phyloP scores from a whole-genome alignment of 2,329 filamentous ascomycete genomes.

The Fusarium drepaniforme region DNA sequence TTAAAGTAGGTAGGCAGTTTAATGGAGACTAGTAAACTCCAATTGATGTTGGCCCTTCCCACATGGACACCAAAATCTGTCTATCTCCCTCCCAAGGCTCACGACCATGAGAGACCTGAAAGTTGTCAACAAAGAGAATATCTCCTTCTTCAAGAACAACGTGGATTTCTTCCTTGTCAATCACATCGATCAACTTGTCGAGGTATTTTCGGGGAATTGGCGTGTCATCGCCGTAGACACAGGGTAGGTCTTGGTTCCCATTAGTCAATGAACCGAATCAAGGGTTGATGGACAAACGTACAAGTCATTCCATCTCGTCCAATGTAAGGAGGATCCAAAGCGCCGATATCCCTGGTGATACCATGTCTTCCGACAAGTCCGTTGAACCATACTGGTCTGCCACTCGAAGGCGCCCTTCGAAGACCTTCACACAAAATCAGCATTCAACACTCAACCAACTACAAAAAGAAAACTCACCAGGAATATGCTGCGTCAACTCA shows the following conservation, averaged over 20 bases:
- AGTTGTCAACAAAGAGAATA: slow-evolving; percentile 19
- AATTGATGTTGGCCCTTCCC: slow-evolving; percentile 16
- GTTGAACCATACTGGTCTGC: slow-evolving; percentile 10
- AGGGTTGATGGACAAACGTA: not conserved
- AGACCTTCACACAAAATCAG: not conserved
- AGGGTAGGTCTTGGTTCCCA: not conserved
- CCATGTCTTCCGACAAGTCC: not conserved
- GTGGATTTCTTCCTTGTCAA: not conserved
- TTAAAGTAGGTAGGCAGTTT: not conserved
- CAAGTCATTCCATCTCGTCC: slow-evolving; percentile 2
- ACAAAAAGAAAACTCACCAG: not conserved
- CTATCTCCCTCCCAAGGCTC: slow-evolving; percentile 29
- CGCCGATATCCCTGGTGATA: not conserved
- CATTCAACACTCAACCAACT: not conserved
- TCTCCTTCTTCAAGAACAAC: slow-evolving; percentile 11
- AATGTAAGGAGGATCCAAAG: not conserved
- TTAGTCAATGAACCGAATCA: not conserved
- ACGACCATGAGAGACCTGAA: slow-evolving; percentile 22
- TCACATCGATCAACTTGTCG: not conserved
- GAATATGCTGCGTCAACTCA: slow-evolving; percentile 29
- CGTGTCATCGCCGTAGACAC: not conserved
- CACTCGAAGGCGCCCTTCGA: slow-evolving; percentile 8
- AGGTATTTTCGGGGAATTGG: not conserved
- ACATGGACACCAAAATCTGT: slow-evolving; percentile 25
- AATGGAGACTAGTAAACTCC: slow-evolving; percentile 4